Evolutionary conservation across 306 rosid genomes (phyloP), one percentile per base, ranked within the genome.

Genomic region (Cucurbita ficifolia): DNA sequence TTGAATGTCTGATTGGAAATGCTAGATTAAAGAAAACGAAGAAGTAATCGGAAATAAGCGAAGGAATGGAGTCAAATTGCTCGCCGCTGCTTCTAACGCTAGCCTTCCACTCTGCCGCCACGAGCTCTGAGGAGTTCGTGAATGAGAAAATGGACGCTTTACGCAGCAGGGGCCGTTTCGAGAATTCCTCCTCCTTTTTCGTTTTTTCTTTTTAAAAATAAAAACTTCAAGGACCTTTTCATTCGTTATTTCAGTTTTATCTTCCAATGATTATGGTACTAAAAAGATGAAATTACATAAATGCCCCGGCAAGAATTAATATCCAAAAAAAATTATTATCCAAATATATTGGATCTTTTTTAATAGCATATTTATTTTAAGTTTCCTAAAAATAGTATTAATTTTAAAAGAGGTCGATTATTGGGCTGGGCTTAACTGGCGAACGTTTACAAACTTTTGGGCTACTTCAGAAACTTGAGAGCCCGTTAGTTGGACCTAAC

Each of bases 111-210:
- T 14, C 16, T 49, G 74, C 58, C 54, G 57, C 56, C 22, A 42
- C 73, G 73, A 69, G 73, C 73, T 69, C 1, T 6, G 43, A 8
- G 73, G 42, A 69, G 73, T 46, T 69, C 24, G 56, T 45, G 56
- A 67, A 69, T 48, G 57, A 69, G 52, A 19, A n/a, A 48, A 3
- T 1, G 51, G 12, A 18, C 4, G 51, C 71, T 40, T 4, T 17
- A 43, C 72, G 3, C 72, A 45, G 18, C 72, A 67, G 38, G 72
- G 72, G 36, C 51, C 51, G 51, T 64, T 64, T 64, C 71, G 71
- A 64, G 71, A 64, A 40, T 64, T 40, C 68, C 46, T 36, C 68
- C 22, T 29, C 42, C 5, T 33, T 59, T 59, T 61, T 36, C 45
- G 21, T 36, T 38, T 61, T 8, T 4, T 2, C n/a, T 36, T 8